Evolutionary conservation across 1,139 yeast species (phyloP).

Genomic region (Kodamaea sp.): DNA sequence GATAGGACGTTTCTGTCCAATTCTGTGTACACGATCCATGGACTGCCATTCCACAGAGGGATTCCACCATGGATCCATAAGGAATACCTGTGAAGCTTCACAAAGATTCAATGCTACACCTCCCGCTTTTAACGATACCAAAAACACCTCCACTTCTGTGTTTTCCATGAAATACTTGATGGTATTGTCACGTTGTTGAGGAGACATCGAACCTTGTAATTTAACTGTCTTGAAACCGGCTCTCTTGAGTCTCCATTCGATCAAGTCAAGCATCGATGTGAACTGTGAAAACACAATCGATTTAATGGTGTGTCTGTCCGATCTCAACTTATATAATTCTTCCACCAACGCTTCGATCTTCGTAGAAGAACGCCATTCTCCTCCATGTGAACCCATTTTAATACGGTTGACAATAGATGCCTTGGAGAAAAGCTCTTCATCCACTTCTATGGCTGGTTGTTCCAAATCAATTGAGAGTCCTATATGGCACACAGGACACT

Average conservation of each 20-base stretch:
- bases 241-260: conserved; percentile 90
- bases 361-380: conserved; percentile 89
- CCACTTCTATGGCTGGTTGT: conserved; percentile 84
- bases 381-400: conserved; percentile 68
- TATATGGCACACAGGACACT: conserved; percentile 96
- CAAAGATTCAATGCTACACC: conserved; percentile 96
- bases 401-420: conserved; percentile 89
- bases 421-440: conserved; percentile 61
- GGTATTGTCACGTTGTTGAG: conserved; percentile 88
- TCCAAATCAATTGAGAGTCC: conserved; percentile 86
- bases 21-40: conserved; percentile 96
- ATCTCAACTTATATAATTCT: conserved; percentile 81
- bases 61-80: conserved; percentile 99
- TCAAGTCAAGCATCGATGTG: conserved; percentile 92
- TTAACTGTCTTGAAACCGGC: conserved; percentile 96
- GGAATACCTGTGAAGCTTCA: conserved; percentile 94
- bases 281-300: conserved; percentile 96
- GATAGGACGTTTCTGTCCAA: conserved; percentile 96
- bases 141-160: conserved; percentile 85
- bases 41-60: conserved; percentile 98
- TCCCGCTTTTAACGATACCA: conserved; percentile 95
- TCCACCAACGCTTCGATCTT: conserved; percentile 96
- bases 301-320: conserved; percentile 86
- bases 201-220: conserved; percentile 95
- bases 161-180: conserved; percentile 91